These are phyloP conservation scores for Pleoardoris graminearum DNA, from an alignment of 2,329 filamentous ascomycete species.

Conservation along the genomic window DNA sequence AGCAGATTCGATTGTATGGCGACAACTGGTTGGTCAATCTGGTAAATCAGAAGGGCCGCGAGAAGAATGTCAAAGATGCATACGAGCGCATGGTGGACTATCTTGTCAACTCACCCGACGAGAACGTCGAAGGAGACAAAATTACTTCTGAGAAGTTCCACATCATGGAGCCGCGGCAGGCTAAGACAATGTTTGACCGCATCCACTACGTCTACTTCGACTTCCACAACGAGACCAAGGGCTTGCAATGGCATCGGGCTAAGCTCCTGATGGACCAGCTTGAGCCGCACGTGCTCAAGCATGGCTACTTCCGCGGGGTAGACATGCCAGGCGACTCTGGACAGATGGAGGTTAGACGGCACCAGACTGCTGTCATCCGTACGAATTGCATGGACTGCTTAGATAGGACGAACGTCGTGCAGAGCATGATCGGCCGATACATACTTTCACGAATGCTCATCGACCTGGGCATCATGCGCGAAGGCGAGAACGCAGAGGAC, in stretches of 20 bases:
- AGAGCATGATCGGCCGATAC: slow-evolving; percentile 93
- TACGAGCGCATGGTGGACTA: slow-evolving; percentile 88
- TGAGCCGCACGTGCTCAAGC: slow-evolving; percentile 71
- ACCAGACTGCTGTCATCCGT: slow-evolving; percentile 87
- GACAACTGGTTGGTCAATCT: slow-evolving; percentile 98
- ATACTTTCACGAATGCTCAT: slow-evolving; percentile 85
- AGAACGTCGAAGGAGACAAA: slow-evolving; percentile 66
- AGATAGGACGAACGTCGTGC: slow-evolving; percentile 95
- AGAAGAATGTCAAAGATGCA: slow-evolving; percentile 84
- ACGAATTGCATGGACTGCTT: slow-evolving; percentile 99
- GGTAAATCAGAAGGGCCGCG: slow-evolving; percentile 93
- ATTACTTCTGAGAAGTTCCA: slow-evolving; percentile 79
- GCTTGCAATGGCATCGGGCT: slow-evolving; percentile 88
- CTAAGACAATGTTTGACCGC: slow-evolving; percentile 71
- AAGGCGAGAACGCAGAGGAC: slow-evolving; percentile 77
- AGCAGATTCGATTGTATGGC: slow-evolving; percentile 91
- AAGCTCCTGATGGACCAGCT: slow-evolving; percentile 84
- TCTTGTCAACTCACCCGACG: slow-evolving; percentile 69
- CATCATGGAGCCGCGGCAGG: slow-evolving; percentile 67
- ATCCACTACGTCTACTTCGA: slow-evolving; percentile 98
- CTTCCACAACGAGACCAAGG: slow-evolving; percentile 97
- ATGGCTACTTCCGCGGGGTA: slow-evolving; percentile 90
- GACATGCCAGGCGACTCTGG: slow-evolving; percentile 78
- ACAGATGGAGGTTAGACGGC: slow-evolving; percentile 75
- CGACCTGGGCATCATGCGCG: slow-evolving; percentile 76